Conservation (phyloP, 371 early-diverging fungal species). For the Blakeslea trispora region DNA sequence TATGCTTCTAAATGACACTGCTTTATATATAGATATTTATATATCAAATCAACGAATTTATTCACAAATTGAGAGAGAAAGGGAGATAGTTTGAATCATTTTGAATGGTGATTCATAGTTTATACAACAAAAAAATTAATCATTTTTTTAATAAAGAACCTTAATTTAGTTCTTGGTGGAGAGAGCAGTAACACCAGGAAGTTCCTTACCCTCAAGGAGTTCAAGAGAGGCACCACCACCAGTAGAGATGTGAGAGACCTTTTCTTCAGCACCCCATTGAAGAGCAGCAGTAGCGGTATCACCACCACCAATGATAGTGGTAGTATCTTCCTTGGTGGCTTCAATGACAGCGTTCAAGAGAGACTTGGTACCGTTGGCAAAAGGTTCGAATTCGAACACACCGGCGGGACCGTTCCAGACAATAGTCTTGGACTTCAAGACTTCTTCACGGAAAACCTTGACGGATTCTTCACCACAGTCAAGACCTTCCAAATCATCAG, state of each 20-base stretch:
- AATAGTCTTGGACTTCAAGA: conserved; percentile 85
- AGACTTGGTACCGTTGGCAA: conserved; percentile 86
- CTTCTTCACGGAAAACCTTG: conserved; percentile 71
- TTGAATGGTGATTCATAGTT: conserved; percentile 6
- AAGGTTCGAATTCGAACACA: conserved; percentile 97
- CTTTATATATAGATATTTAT: too few species aligned
- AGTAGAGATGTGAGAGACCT: conserved; percentile 95
- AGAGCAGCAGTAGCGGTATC: conserved; percentile 98
- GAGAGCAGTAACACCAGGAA: conserved; percentile 92
- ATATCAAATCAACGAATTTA: too few species aligned
- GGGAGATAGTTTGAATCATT: too few species aligned
- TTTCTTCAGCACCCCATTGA: conserved; percentile 81
- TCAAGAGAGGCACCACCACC: conserved; percentile 98
- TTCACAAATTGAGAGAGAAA: too few species aligned
- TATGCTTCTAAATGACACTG: too few species aligned
- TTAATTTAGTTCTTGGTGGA: conserved; percentile 54
- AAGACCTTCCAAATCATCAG: conserved; percentile 89
- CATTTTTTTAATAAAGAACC: conserved; percentile 2
- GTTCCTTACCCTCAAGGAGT: conserved; percentile 89
- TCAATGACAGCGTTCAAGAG: conserved; percentile 85
- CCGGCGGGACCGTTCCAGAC: conserved; percentile 99
- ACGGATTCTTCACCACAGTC: conserved; percentile 92
- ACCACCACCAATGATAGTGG: conserved; percentile 85
- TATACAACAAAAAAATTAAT: conserved; percentile 17
- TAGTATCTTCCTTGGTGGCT: conserved; percentile 79